Percentiles rank a stretch among this genome's conserved stretches.
Conservation (phyloP, 352 stramenopile species). For the Achlya hypogyna region DNA sequence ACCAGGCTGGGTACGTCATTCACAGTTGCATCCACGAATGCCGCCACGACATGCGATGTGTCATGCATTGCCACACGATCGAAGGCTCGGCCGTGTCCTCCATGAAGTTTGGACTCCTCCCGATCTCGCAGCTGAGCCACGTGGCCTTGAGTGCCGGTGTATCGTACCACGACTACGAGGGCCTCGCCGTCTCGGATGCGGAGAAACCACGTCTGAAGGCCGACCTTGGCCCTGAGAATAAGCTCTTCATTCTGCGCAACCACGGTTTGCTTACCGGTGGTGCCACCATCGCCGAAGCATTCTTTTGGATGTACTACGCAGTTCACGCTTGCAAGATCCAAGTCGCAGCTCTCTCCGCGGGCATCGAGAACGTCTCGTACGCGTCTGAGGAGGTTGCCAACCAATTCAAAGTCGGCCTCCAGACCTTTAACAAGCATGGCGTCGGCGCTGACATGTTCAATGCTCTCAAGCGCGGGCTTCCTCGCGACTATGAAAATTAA, state of each 20-base stretch:
- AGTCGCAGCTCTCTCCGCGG: constrained; percentile 13
- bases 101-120: constrained; percentile 19
- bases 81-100: constrained; percentile 15
- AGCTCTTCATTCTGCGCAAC: constrained; percentile 20
- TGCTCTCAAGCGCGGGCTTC: constrained; percentile 2
- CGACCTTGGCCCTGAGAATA: constrained; percentile 13
- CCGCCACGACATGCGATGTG: constrained; percentile 20
- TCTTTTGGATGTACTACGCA: constrained; percentile 19
- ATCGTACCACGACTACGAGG: constrained; percentile 20
- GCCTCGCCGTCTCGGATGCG: constrained; percentile 9
- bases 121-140: constrained; percentile 17
- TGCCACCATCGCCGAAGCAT: constrained; percentile 16
- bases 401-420: constrained; percentile 7
- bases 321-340: constrained; percentile 19
- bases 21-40: constrained; percentile 20
- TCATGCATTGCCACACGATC: constrained; percentile 19
- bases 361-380: constrained; percentile 15
- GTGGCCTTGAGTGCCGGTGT: constrained; percentile 11
- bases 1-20: constrained; percentile 20
- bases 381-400: constrained; percentile 8
- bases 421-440: constrained; percentile 1
- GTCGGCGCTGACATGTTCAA: constrained; percentile 14
- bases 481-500: constrained; percentile 7
- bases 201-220: constrained; percentile 10
- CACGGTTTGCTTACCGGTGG: constrained; percentile 16